phyloP scores from a whole-genome alignment of 1,139 yeast species.

The Tardiomyces blankii region DNA sequence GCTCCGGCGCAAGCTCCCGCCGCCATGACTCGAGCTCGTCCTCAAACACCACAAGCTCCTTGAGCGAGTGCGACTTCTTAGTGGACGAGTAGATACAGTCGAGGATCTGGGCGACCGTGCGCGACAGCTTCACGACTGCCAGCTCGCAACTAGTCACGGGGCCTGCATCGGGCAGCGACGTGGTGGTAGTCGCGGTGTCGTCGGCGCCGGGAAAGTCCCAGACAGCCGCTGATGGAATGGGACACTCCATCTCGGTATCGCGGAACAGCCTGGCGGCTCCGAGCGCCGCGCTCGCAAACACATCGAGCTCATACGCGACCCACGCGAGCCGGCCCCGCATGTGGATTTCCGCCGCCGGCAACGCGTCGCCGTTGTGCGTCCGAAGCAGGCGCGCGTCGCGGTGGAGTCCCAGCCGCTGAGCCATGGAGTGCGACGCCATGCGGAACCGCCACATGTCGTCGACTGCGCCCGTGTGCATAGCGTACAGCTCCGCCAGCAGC shows the following conservation, averaged over 20 bases:
- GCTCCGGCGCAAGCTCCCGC: constrained; percentile 49
- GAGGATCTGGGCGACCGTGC: constrained; percentile 61
- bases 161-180: constrained; percentile 23
- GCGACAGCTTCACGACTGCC: constrained; percentile 45
- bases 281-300: constrained; percentile 59
- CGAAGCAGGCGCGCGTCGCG: constrained; percentile 61
- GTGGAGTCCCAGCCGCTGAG: constrained; percentile 76
- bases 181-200: not conserved
- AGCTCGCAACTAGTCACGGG: constrained; percentile 35
- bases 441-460: constrained; percentile 65
- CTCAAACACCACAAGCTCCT: constrained; percentile 39
- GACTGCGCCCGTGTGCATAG: constrained; percentile 63
- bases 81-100: constrained; percentile 39
- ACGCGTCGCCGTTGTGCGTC: constrained; percentile 41
- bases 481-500: constrained; percentile 58
- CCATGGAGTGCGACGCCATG: constrained; percentile 70
- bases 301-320: constrained; percentile 72
- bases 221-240: constrained; percentile 17
- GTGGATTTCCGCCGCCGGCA: constrained; percentile 46
- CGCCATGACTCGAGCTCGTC: constrained; percentile 73
- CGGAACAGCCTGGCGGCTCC: constrained; percentile 77
- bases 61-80: constrained; percentile 36
- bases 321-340: constrained; percentile 75
- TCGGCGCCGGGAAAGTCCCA: constrained; percentile 29
- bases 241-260: constrained; percentile 79